Evolutionary conservation across 148 eudicot species (phyloP), one percentile per base, ranked within the genome.

Genomic region (Persicaria maculosa): DNA sequence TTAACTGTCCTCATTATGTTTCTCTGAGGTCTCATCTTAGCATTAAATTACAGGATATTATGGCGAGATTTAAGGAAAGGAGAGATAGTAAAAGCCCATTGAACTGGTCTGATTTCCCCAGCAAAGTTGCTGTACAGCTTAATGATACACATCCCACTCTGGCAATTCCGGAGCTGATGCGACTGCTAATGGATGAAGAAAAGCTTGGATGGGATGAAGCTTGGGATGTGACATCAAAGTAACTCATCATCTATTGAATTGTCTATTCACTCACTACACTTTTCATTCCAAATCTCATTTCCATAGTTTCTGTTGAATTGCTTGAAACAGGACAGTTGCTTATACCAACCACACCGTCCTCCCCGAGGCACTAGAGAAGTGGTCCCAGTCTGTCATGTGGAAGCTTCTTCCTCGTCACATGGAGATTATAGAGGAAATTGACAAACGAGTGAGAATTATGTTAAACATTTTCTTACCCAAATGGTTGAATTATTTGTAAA

Each of bases 171-270:
- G 99, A 96, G 82, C 84, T 96, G 20, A 96, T 96, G 97, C 87
- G 97, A 77, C 78, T 92, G 80, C 85, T 96, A 44, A 85, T 96
- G 97, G 99, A 96, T 81, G 90, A 88, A 8, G 97, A 96, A 87
- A 91, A 90, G 78, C 94, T 96, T 81, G 97, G 97, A 68, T 96
- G 99, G 99, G 99, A 96, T 82, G 97, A 96, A 77, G 97, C 99
- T 76, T 96, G 99, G 99, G 84, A 83, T 81, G 87, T 95, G 70
- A 92, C 94, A 17, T 80, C 86, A 74, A 95, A 82, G 99, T 90
- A 58, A 58, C 68, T 9, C 43, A 14, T 65, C 70, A 65, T 65
- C 43, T 43, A 65, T 43, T 46, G 43, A 40, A 40, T 65, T 40
- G 47, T 43, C 43, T 40, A 14, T 16, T 15, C 15, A 40, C 17